phyloP scores from a whole-genome alignment of 768 basidiomycete genomes.

The Lentinula sp. region DNA sequence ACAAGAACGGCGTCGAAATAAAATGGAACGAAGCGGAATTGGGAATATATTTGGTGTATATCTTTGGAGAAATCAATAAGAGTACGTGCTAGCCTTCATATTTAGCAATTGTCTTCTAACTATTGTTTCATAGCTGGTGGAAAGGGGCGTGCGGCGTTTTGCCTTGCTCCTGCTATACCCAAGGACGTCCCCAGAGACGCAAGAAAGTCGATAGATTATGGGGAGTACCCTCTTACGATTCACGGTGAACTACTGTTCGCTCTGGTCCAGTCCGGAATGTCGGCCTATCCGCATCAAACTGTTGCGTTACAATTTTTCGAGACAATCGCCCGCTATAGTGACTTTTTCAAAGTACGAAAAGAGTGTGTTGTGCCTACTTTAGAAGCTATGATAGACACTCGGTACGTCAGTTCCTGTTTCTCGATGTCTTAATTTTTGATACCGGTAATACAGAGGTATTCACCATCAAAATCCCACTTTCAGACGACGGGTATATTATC shows the following conservation, averaged over 20 bases:
- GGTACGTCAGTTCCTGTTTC: constrained; percentile 42
- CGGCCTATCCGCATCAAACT: constrained; percentile 74
- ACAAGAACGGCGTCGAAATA: constrained; percentile 54
- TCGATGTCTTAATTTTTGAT: neutral
- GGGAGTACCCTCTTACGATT: constrained; percentile 76
- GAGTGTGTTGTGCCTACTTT: constrained; percentile 84
- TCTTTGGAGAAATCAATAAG: constrained; percentile 91
- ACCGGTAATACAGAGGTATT: constrained; percentile 55
- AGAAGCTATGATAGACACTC: constrained; percentile 78
- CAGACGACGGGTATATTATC: constrained; percentile 80
- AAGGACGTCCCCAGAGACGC: constrained; percentile 48
- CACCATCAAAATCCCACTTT: constrained; percentile 69
- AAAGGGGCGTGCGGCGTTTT: constrained; percentile 84
- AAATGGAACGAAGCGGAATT: constrained; percentile 94
- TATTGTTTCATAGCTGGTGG: constrained; percentile 44
- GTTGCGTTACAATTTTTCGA: constrained; percentile 93
- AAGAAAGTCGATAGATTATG: constrained; percentile 63
- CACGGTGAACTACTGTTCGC: constrained; percentile 88
- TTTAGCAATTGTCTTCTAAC: neutral
- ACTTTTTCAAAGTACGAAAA: constrained; percentile 93
- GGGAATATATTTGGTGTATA: constrained; percentile 87
- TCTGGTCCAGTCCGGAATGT: constrained; percentile 78
- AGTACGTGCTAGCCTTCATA: constrained; percentile 37
- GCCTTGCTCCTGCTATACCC: constrained; percentile 56
- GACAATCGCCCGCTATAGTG: constrained; percentile 83